Conservation (phyloP, 2,329 filamentous ascomycete genomes). For the Exserohilum rostratum region DNA sequence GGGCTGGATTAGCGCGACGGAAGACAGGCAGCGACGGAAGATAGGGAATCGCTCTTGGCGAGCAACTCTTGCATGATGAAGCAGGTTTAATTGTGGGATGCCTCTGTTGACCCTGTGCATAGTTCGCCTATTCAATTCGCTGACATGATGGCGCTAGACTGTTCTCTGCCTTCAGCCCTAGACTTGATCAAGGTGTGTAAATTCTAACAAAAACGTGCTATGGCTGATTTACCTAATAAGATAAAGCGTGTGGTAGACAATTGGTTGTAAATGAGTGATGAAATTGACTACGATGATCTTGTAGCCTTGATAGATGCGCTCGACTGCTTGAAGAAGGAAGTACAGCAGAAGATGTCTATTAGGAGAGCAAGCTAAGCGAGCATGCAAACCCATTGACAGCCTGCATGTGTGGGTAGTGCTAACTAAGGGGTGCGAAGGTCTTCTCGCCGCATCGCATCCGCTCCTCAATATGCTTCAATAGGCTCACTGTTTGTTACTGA, state of each 20-base stretch:
- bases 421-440: conserved; percentile 3
- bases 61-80: no score
- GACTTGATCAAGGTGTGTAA: conserved; percentile 4
- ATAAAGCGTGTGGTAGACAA: conserved; percentile 1
- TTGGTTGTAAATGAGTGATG: conserved; percentile 5
- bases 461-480: neutral
- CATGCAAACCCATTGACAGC: neutral
- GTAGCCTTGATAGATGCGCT: conserved; percentile 5
- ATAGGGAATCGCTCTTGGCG: no score
- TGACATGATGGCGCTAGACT: neutral
- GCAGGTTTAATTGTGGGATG: neutral
- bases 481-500: conserved; percentile 1
- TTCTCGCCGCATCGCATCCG: neutral
- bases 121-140: neutral
- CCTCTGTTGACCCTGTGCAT: neutral
- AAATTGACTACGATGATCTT: conserved; percentile 2
- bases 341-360: conserved; percentile 3
- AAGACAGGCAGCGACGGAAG: no score
- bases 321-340: conserved; percentile 4
- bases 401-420: neutral
- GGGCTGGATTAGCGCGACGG: neutral
- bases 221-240: neutral
- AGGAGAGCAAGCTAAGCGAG: neutral
- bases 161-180: conserved; percentile 1
- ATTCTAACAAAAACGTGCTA: neutral